Percentiles rank a stretch among this genome's conserved stretches.
Evolutionary conservation across 495 filamentous ascomycete species (phyloP).

Genomic region (Staphylotrichum tortipilum): DNA sequence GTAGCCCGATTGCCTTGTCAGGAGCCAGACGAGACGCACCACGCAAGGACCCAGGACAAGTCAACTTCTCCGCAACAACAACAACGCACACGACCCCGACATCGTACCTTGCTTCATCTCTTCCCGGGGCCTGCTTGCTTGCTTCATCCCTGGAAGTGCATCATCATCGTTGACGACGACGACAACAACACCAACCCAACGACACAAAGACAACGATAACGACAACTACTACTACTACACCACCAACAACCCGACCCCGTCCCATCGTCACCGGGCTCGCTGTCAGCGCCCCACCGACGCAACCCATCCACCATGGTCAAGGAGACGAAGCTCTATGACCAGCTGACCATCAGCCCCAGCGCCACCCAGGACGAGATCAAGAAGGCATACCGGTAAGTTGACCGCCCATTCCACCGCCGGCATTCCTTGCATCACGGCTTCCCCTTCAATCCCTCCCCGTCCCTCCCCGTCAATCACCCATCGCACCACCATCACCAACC

Average conservation of each 20-base stretch:
- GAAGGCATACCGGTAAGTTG: slow-evolving; percentile 78
- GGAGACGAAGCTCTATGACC: slow-evolving; percentile 80
- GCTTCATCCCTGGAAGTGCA: no score
- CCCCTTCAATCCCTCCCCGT: not conserved
- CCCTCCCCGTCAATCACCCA: not conserved
- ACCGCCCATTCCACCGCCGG: slow-evolving; percentile 1
- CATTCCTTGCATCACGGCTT: not conserved
- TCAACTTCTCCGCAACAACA: no score
- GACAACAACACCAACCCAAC: no score
- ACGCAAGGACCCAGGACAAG: no score
- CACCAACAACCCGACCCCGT: slow-evolving; percentile 10
- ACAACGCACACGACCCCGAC: no score
- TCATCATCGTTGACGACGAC: no score
- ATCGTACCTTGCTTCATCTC: no score
- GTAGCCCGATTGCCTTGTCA: no score
- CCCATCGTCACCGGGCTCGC: not conserved
- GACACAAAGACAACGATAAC: no score
- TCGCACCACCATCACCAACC: slow-evolving; percentile 1
- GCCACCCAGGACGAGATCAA: slow-evolving; percentile 91
- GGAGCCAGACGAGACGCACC: no score
- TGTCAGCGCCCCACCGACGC: no score
- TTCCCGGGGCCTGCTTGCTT: no score
- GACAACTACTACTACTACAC: not conserved
- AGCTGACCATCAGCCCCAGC: slow-evolving; percentile 62
- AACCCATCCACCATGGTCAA: slow-evolving; percentile 57